Evolutionary conservation across 1,284 basidiomycete genomes (phyloP).

Genomic region (Moesziomyces aphidis): DNA sequence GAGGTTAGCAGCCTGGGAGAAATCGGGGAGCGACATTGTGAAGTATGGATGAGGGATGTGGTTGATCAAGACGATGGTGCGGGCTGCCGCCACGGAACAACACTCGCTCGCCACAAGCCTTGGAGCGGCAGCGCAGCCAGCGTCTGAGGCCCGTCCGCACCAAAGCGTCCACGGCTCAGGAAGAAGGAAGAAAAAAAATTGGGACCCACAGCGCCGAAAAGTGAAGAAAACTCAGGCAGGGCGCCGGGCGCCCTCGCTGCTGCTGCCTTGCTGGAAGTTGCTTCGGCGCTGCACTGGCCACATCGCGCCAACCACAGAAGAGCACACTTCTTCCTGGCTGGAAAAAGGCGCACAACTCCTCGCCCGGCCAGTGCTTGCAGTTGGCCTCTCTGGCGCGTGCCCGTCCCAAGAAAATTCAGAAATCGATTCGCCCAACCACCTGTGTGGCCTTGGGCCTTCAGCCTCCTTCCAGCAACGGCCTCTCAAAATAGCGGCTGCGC

Average conservation of each 20-base stretch:
- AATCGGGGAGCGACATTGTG: conserved; percentile 67
- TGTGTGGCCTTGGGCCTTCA: no score
- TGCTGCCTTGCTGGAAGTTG: not conserved
- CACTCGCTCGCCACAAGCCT: not conserved
- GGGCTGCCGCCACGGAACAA: not conserved
- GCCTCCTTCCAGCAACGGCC: no score
- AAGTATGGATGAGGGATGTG: conserved; percentile 17
- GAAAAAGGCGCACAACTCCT: no score
- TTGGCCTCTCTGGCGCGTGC: not conserved
- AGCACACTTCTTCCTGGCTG: not conserved
- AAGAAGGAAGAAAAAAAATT: conserved; percentile 15
- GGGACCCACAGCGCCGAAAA: conserved; percentile 13
- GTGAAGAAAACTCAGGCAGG: conserved; percentile 5
- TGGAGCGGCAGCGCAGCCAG: not conserved
- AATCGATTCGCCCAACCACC: no score
- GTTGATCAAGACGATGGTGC: conserved; percentile 6
- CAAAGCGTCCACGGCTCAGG: conserved; percentile 7
- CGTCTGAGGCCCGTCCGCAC: not conserved
- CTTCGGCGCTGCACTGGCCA: not conserved
- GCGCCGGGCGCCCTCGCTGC: no score
- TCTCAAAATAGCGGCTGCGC: no score
- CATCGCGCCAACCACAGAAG: not conserved
- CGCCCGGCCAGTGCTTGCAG: not conserved
- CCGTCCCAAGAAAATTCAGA: not conserved
- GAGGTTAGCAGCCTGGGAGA: conserved; percentile 59